These are phyloP conservation scores for Glarea lozoyensis DNA, from an alignment of 495 filamentous ascomycete genomes.

Conservation along the genomic window DNA sequence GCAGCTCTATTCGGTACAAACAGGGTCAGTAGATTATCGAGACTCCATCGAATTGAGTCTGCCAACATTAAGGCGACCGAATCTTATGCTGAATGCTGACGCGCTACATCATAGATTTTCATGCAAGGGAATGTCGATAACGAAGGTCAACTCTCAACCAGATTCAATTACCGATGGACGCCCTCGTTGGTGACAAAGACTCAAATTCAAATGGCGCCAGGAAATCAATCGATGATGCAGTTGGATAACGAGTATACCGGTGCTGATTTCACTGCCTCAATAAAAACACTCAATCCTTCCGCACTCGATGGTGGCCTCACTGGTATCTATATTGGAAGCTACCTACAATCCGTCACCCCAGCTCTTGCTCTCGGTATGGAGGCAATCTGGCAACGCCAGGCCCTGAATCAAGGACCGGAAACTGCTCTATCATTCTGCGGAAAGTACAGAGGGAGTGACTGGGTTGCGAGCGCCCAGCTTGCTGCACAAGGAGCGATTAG, in stretches of 20 bases:
- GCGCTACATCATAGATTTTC: constrained; percentile 54
- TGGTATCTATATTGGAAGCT: constrained; percentile 90
- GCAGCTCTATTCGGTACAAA: constrained; percentile 85
- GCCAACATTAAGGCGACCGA: no score
- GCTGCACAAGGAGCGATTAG: constrained; percentile 76
- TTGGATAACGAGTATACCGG: constrained; percentile 93
- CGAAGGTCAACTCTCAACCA: constrained; percentile 68
- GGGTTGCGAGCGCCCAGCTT: constrained; percentile 81
- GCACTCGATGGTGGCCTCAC: constrained; percentile 83
- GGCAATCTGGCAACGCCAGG: constrained; percentile 83
- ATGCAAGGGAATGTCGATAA: constrained; percentile 93
- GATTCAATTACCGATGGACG: constrained; percentile 86
- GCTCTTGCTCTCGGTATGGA: constrained; percentile 83
- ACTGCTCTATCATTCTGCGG: constrained; percentile 79
- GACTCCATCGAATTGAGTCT: no score
- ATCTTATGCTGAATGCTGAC: neutral
- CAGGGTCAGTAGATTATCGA: constrained; percentile 72
- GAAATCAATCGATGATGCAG: constrained; percentile 63
- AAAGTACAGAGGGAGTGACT: constrained; percentile 81
- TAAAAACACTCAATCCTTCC: constrained; percentile 94
- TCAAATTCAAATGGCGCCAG: constrained; percentile 67
- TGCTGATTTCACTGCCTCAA: constrained; percentile 78
- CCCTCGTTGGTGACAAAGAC: constrained; percentile 70
- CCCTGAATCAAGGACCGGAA: constrained; percentile 70
- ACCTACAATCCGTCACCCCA: constrained; percentile 88